phyloP scores from a whole-genome alignment of 257 asterid species.

The Echium plantagineum region DNA sequence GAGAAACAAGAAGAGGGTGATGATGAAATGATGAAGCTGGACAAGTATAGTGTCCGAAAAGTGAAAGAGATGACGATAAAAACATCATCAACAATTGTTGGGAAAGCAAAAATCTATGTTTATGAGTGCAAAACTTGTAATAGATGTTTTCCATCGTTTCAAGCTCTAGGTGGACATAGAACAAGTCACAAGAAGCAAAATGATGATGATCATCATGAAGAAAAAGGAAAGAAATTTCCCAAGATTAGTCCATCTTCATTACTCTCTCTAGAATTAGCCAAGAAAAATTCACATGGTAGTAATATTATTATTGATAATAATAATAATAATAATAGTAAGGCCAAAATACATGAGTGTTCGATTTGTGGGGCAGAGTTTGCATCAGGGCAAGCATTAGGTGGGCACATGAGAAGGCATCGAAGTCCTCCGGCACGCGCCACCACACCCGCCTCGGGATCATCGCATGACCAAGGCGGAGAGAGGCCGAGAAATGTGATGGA shows the following conservation, averaged over 20 bases:
- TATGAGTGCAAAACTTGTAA: conserved; percentile 80
- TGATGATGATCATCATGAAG: conserved; percentile 2
- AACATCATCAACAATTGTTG: conserved; percentile 6
- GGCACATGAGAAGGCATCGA: conserved; percentile 88
- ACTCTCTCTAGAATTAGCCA: conserved; percentile 7
- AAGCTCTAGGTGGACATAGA: conserved; percentile 87
- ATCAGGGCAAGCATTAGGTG: conserved; percentile 88
- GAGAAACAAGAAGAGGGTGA: conserved; percentile 4
- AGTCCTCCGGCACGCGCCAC: conserved; percentile 16
- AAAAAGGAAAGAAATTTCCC: conserved; percentile 3
- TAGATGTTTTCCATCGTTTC: conserved; percentile 67
- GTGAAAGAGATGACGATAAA: conserved; percentile 35
- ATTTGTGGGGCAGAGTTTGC: conserved; percentile 73
- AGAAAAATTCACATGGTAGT: conserved; percentile 6
- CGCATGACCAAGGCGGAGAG: conserved; percentile 12
- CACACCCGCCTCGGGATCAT: conserved; percentile 8
- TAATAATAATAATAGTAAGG: conserved; percentile 12
- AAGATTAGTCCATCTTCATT: conserved; percentile 8
- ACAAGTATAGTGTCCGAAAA: conserved; percentile 28
- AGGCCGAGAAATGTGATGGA: conserved; percentile 30
- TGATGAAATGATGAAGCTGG: conserved; percentile 14
- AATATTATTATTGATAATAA: too few species aligned
- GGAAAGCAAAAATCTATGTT: conserved; percentile 37
- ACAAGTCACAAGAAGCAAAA: conserved; percentile 67
- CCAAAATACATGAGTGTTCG: conserved; percentile 64